Evolutionary conservation across 305 asterid species (phyloP), one percentile per base, ranked within the genome.

Genomic region (Fraxinus greggii): DNA sequence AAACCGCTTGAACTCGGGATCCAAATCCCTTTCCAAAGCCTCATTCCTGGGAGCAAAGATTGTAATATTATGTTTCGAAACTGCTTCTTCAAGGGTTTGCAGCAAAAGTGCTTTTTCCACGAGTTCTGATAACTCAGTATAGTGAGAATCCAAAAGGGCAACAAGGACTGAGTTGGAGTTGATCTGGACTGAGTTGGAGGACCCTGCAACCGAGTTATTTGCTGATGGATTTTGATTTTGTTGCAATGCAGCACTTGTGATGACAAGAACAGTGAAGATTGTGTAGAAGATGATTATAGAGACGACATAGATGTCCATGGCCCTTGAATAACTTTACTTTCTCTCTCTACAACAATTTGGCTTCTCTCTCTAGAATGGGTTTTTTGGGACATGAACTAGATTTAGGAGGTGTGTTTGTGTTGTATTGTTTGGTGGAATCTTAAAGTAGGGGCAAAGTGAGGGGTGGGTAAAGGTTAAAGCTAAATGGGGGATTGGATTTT

Each of bases 131-230:
- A 86, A 36, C 65, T 86, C 87, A 0, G 89, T 86, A 17, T 86
- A 84, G 51, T 84, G 87, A 5, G 89, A 86, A 63, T 86, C 89
- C 79, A 86, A 45, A 4, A 86, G 84, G 19, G 89, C 87, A 0
- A 86, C 87, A 33, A 86, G 84, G 33, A 86, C 85, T 5, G 89
- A 86, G 69, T 86, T 86, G 78, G 89, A 86, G 21, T 86, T 86
- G 69, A 86, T 86, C 69, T 84, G 87, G 23, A 36, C 59, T 19
- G 83, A 82, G 59, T 12, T 51, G 23, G 21, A 29, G 3, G 31
- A 78, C 21, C 29, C 38, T 63, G 81, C 51, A 12, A 70, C 51
- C 21, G 80, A 45, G 3, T 29, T 78, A 67, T 28, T 77, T 28
- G 78, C 75, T 35, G 85, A 74, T 70, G 74, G 82, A 24, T 70